Conservation (phyloP, 495 filamentous ascomycete genomes). For the Aspergillus cristatus region DNA sequence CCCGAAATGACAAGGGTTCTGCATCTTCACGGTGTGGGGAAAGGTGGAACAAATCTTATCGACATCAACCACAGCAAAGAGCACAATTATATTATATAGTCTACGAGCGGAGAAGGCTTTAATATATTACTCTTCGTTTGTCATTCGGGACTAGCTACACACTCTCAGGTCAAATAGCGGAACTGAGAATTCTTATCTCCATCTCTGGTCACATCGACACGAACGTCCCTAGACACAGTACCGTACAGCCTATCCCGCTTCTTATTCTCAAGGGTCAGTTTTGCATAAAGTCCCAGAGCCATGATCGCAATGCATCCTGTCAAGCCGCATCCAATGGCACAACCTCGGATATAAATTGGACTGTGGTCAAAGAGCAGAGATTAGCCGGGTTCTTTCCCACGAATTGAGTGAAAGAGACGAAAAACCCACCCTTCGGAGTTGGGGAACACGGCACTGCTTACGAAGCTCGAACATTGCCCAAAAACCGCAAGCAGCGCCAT, state of each 20-base stretch:
- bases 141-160: too few species aligned
- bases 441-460: constrained; percentile 20
- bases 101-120: too few species aligned
- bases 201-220: constrained; percentile 20
- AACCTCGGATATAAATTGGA: constrained; percentile 19
- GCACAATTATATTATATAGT: too few species aligned
- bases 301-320: constrained; percentile 20
- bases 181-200: constrained; percentile 17
- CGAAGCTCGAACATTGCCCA: constrained; percentile 23
- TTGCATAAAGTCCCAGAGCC: constrained; percentile 16
- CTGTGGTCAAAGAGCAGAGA: too few species aligned
- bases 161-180: constrained; percentile 20
- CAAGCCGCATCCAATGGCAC: constrained; percentile 21
- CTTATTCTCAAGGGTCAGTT: constrained; percentile 18
- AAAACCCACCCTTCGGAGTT: constrained; percentile 5
- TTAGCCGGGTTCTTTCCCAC: too few species aligned
- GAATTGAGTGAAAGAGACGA: neutral
- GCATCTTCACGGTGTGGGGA: too few species aligned
- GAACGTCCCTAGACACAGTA: constrained; percentile 11
- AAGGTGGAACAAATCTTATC: too few species aligned
- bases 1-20: too few species aligned
- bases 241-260: constrained; percentile 20
- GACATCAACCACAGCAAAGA: too few species aligned
- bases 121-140: too few species aligned
- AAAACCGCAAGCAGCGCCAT: constrained; percentile 22